Evolutionary conservation across 73 alveolate genomes (phyloP), one percentile per base, ranked within the genome.

Genomic region (Paramecium pentaurelia): DNA sequence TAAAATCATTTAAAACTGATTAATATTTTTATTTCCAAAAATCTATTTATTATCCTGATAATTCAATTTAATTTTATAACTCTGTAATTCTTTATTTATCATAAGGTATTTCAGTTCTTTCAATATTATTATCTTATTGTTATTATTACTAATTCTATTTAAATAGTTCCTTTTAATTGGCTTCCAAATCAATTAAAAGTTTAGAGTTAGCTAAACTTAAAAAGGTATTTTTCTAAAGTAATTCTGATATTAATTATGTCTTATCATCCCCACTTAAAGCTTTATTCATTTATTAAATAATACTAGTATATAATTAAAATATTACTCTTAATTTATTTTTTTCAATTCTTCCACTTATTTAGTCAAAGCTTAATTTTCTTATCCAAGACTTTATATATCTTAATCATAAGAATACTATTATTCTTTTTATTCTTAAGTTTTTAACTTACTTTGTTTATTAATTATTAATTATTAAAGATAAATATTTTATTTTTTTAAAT

Each of bases 11-110:
- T 14, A 73, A 20, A 37, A 73, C 64, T 40, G 25, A 37, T 73
- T 73, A 10, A 73, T 73, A 40, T 73, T 73, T 73, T 37, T 73
- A 25, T 73, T 73, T 73, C 87, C 87, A 73, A 73, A 73, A 73
- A 37, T 34, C 87, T 22, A 73, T 18, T 73, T 73, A 18, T 40
- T 73, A 73, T 37, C 60, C 87, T 73, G 40, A 4, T 20, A 73
- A 34, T 14, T 73, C 87, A 16, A 73, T 16, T 73, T 73, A 73
- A 30, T n/a, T 73, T 37, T 73, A 25, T 40, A 36, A 37, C 1
- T 73, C 87, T 4, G 34, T 14, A 16, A 32, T 16, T 73, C 44
- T 32, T 8, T 30, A 30, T 73, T 73, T 16, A 4, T 36, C 34
- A 22, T 73, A 1, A 37, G 12, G 0, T n/a, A 8, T 44, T 12